A percentile compares a stretch with the other conserved stretches of the same genome.
These are phyloP conservation scores for Pestalotiopsis sp. DNA, from an alignment of 2,329 filamentous ascomycete genomes.

Conservation along the genomic window DNA sequence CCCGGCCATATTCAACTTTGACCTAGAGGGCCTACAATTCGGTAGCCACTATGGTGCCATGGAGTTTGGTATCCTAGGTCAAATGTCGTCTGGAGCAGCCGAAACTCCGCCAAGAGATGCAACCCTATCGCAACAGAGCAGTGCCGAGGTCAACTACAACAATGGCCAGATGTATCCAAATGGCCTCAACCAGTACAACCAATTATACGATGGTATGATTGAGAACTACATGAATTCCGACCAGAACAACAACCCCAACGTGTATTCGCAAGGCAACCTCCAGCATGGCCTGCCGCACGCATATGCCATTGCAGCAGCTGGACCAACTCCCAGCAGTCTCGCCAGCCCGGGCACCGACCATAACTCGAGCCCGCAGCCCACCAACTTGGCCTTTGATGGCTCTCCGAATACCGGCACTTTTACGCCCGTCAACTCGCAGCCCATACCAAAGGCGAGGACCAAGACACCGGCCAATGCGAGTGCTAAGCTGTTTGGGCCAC, in stretches of 20 bases:
- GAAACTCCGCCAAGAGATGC: conserved; percentile 74
- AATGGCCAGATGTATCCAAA: conserved; percentile 51
- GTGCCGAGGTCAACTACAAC: conserved; percentile 41
- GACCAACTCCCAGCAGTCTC: conserved; percentile 54
- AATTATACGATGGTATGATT: conserved; percentile 53
- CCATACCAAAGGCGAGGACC: conserved; percentile 43
- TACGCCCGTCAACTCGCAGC: conserved; percentile 30
- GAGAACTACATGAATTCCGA: conserved; percentile 58
- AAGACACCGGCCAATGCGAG: conserved; percentile 39
- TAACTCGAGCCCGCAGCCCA: conserved; percentile 61
- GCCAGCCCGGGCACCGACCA: conserved; percentile 67
- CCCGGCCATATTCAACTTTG: conserved; percentile 92
- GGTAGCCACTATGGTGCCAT: conserved; percentile 94
- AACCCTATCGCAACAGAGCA: conserved; percentile 42
- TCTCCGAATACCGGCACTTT: conserved; percentile 50
- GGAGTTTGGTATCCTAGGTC: conserved; percentile 94
- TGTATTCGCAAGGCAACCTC: conserved; percentile 60
- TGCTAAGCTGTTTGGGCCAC: conserved; percentile 39
- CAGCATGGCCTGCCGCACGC: conserved; percentile 67
- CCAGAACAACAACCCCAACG: conserved; percentile 41
- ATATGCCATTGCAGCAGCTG: conserved; percentile 64
- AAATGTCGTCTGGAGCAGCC: conserved; percentile 91
- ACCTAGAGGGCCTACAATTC: conserved; percentile 91
- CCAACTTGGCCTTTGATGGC: conserved; percentile 55
- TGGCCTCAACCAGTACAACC: conserved; percentile 51